Base-by-base conservation (phyloP, 768 basidiomycete species). In the Macrolepiota albuminosa region DNA sequence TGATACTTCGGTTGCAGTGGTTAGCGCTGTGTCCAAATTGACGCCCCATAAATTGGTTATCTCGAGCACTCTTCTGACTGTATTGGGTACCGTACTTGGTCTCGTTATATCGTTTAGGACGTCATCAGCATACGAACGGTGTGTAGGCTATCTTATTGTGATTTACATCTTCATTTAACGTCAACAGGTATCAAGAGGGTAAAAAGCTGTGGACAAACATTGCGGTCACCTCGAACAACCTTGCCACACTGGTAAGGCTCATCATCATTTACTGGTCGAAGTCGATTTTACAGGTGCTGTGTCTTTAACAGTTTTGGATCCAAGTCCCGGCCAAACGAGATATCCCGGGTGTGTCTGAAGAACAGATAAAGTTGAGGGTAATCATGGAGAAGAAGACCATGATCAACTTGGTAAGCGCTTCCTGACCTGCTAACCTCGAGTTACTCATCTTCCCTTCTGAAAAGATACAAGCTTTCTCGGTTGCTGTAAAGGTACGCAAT, bases 41-140 rank as follows among this genome's bases (percentile, higher is more conserved):
- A 85, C 84, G 0, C 57, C 59, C 5, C 75, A 75, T 49, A 71
- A 79, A 51, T 75, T 89, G n/a, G 73, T 72, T 0, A 75, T 88
- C 55, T 78, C 81, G 11, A 84, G 75, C 57, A 73, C 74, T 46
- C 77, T 87, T 62, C 74, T 91, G 58, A 86, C 87, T 4, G 88
- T 89, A 7, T 76, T 91, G 55, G 88, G 88, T 81, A 86, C 85
- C 16, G 85, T 89, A 31, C 81, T 88, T 69, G 86, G 81, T 81
- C 74, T 86, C 65, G 84, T 86, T 52, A 84, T 91, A 55, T 86
- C 85, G 0, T 91, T 89, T 74, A 76, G 88, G 61, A 89, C 86
- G 7, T 86, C 85, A 11, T 86, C 84, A 40, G 87, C 88, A 1
- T 88, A 88, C 67, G 84, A 87, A 56, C 76, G 86, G 79, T 85